These are phyloP conservation scores for Fomitopsis pinicola DNA, from an alignment of 1,284 basidiomycete species.

Conservation along the genomic window DNA sequence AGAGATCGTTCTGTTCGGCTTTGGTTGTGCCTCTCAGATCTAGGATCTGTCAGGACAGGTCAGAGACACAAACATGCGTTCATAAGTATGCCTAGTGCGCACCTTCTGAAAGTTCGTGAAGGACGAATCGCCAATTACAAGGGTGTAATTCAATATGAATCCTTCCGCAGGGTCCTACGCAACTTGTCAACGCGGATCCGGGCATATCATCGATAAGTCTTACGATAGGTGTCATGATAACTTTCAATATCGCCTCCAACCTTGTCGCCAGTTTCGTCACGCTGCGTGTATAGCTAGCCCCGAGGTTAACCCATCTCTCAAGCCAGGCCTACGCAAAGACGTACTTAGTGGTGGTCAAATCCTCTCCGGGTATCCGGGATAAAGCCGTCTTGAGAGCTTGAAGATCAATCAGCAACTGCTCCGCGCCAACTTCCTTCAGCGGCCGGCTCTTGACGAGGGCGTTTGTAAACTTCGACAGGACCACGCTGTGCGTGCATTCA, in stretches of 20 bases:
- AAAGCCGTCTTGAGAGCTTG: constrained; percentile 82
- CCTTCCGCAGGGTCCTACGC: constrained; percentile 85
- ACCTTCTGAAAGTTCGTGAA: constrained; percentile 99
- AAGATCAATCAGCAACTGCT: constrained; percentile 94
- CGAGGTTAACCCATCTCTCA: not conserved
- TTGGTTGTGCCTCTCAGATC: constrained; percentile 94
- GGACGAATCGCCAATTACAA: constrained; percentile 88
- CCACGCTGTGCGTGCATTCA: constrained; percentile 45
- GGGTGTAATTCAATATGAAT: constrained; percentile 91
- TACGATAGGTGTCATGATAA: constrained; percentile 88
- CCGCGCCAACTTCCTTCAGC: constrained; percentile 85
- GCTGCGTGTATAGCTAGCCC: constrained; percentile 70
- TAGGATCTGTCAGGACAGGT: constrained; percentile 61
- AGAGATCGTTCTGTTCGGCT: constrained; percentile 80
- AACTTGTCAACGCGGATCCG: constrained; percentile 2
- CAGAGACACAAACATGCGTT: not conserved
- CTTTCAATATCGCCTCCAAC: constrained; percentile 89
- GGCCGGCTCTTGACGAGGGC: constrained; percentile 85
- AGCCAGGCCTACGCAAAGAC: constrained; percentile 5
- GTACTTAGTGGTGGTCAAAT: constrained; percentile 53
- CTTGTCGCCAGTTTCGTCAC: constrained; percentile 77
- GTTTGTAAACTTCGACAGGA: constrained; percentile 84
- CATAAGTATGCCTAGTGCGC: constrained; percentile 6
- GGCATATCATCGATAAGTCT: constrained; percentile 17
- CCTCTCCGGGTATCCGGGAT: constrained; percentile 76